Percentiles rank a stretch among this genome's conserved stretches.
phyloP scores from a whole-genome alignment of 2,329 filamentous ascomycete species.

The Aplosporella prunicola region DNA sequence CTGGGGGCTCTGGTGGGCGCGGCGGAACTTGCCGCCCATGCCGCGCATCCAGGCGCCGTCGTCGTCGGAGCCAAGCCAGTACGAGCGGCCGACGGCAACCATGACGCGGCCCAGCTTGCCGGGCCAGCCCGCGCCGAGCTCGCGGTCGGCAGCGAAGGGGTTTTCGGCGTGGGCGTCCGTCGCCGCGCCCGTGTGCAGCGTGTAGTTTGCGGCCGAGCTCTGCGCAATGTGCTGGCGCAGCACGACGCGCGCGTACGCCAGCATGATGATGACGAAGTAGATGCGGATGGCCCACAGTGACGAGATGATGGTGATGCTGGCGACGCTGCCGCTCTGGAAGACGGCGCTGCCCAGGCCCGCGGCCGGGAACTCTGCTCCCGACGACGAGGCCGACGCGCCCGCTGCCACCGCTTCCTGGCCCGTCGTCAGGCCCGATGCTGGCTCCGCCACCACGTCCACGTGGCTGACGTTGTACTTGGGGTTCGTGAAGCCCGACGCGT shows the following conservation, averaged over 20 bases:
- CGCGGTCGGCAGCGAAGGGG: conserved; percentile 58
- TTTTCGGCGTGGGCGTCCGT: conserved; percentile 45
- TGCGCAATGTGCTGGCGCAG: conserved; percentile 57
- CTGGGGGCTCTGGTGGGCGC: conserved; percentile 21
- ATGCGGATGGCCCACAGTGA: conserved; percentile 64
- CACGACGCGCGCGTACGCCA: conserved; percentile 71
- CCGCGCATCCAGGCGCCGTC: conserved; percentile 59
- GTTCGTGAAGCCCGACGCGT: conserved; percentile 56
- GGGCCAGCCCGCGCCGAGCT: conserved; percentile 70
- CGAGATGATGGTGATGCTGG: conserved; percentile 69
- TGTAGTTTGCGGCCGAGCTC: conserved; percentile 17
- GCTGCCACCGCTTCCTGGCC: conserved; percentile 48
- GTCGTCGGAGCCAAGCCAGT: conserved; percentile 68
- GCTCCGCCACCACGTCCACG: conserved; percentile 45
- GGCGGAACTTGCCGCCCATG: conserved; percentile 52
- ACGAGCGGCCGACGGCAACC: conserved; percentile 62
- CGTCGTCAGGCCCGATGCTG: conserved; percentile 33
- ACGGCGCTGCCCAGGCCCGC: conserved; percentile 52
- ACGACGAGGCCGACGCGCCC: conserved; percentile 32
- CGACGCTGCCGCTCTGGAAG: conserved; percentile 56
- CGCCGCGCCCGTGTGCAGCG: conserved; percentile 10
- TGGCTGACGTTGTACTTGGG: conserved; percentile 52
- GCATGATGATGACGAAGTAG: conserved; percentile 77
- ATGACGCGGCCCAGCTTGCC: conserved; percentile 71
- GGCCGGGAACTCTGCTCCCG: conserved; percentile 21